phyloP scores from a whole-genome alignment of 176 grass and related monocot genomes.

The Carex scoparia region DNA sequence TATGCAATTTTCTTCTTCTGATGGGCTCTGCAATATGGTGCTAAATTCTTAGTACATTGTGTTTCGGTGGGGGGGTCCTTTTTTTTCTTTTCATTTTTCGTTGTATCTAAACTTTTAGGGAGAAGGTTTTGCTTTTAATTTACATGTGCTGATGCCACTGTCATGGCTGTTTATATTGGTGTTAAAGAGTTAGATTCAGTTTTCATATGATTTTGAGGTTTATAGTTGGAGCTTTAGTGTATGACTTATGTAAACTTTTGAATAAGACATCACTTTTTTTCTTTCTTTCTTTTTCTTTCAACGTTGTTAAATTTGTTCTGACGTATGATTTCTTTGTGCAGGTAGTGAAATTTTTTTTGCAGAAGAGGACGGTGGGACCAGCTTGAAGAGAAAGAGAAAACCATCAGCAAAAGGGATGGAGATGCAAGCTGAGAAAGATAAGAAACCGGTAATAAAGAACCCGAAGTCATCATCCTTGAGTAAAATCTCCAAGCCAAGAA shows the following conservation, averaged over 20 bases:
- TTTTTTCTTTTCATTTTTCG: not conserved
- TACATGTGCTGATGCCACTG: not conserved
- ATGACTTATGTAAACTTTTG: not conserved
- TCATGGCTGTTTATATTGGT: not conserved
- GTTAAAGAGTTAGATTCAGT: not conserved
- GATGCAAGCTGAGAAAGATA: conserved; percentile 72
- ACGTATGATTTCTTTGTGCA: conserved; percentile 30
- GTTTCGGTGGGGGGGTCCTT: not conserved
- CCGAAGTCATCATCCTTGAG: conserved; percentile 33
- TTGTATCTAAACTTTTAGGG: not conserved
- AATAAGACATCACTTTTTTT: not conserved
- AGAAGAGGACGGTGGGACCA: conserved; percentile 51
- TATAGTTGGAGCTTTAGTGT: not conserved
- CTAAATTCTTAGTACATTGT: conserved; percentile 23
- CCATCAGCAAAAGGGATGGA: conserved; percentile 83
- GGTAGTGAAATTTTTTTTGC: conserved; percentile 63
- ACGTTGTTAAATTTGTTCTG: not conserved
- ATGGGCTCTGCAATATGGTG: not conserved
- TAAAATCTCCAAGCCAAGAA: conserved; percentile 48
- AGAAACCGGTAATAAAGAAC: conserved; percentile 46
- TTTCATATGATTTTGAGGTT: not conserved
- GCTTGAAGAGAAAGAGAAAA: conserved; percentile 68
- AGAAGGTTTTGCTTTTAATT: not conserved
- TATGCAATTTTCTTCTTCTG: conserved; percentile 8
- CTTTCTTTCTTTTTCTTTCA: not conserved